Conservation (phyloP, 2,329 filamentous ascomycete species). For the Cytospora chrysosperma region DNA sequence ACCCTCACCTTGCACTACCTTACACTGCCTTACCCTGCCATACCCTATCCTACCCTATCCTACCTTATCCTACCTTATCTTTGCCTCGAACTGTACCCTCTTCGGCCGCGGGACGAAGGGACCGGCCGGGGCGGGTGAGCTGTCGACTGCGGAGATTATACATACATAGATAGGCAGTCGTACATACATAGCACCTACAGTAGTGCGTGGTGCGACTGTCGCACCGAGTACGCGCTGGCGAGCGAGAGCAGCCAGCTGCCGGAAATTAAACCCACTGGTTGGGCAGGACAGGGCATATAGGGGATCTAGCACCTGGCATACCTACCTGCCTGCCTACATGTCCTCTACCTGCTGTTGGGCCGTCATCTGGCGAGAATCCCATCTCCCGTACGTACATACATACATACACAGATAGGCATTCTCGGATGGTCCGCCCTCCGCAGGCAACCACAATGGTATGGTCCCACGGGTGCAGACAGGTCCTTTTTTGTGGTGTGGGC, state of each 20-base stretch:
- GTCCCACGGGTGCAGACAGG: not conserved
- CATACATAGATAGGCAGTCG: no score
- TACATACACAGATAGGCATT: no score
- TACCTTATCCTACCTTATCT: not conserved
- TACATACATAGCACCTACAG: no score
- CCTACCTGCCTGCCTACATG: no score
- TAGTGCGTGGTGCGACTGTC: not conserved
- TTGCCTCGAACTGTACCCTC: no score
- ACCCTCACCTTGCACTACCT: not conserved
- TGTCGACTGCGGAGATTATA: not conserved
- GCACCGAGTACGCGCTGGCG: not conserved
- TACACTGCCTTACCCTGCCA: no score
- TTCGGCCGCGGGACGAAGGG: not conserved
- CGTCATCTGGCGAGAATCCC: not conserved
- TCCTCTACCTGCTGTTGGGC: no score
- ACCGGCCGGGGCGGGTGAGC: not conserved
- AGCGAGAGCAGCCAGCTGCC: no score
- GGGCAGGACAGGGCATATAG: not conserved
- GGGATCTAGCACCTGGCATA: no score
- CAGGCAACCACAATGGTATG: slow-evolving; percentile 3
- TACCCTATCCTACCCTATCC: not conserved
- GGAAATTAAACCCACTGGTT: not conserved
- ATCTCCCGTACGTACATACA: no score
- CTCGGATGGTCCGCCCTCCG: not conserved
- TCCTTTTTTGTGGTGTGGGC: not conserved